Base-by-base conservation (phyloP, 805 yeast genomes). In the Kazachstania martiniae region DNA sequence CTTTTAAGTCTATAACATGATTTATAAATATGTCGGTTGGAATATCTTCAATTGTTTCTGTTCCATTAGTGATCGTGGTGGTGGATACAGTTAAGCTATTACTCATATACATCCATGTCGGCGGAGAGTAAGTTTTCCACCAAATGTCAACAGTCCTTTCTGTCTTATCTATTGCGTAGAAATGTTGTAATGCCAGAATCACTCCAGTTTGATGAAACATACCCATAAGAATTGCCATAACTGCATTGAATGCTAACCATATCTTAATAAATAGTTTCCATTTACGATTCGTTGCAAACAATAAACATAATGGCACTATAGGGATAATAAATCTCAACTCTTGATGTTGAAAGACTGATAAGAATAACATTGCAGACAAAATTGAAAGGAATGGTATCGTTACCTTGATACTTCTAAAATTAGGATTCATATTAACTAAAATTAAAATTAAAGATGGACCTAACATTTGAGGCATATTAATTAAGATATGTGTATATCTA, bases 61-160 rank as follows among this genome's bases (percentile, higher is more conserved):
- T 36, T 16, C 44, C 44, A 31, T 53, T 23, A 7, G 31, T 35
- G 10, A 44, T 30, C 12, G 36, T 42, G 2, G 49, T 40, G 5
- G 54, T 47, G 7, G 52, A 43, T n/a, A 32, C 42, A 8, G 33
- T 37, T 17, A 59, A 31, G 10, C 45, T 38, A 0, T 35, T 4
- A 27, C 50, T 49, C 17, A 53, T 51, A 29, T 79, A 59, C 35
- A 89, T 53, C 94, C 95, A 91, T 4, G 84, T 70, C 3, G 98
- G 97, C 1, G 97, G 96, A 4, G 84, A 71, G 46, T 89, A 91
- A 0, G 95, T 85, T 53, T 85, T 75, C 97, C 97, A 89, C 85
- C 94, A 89, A 4, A 89, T 48, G 22, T 72, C 68, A 0, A 72
- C 59, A 0, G 66, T 56, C 3, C 53, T 33, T 5, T 27, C 12